Evolutionary conservation across 495 filamentous ascomycete genomes (phyloP).

Genomic region (Hamigera avellanea): DNA sequence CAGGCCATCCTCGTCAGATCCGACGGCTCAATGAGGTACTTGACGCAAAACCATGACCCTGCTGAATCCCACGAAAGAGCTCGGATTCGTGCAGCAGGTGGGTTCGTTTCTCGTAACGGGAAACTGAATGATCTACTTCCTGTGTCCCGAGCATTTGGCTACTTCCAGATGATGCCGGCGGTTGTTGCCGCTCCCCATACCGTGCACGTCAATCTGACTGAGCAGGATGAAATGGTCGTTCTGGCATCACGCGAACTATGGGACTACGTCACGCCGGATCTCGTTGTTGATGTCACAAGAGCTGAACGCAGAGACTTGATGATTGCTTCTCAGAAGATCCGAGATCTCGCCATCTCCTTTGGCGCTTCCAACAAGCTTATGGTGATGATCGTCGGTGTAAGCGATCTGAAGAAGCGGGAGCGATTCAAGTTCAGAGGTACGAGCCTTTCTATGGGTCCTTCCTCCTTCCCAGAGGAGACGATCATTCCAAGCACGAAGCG

Average conservation of each 20-base stretch:
- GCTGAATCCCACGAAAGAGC: constrained; percentile 71
- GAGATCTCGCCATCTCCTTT: constrained; percentile 91
- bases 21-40: constrained; percentile 63
- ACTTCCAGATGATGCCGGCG: constrained; percentile 81
- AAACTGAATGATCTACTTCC: constrained; percentile 85
- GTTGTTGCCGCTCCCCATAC: constrained; percentile 88
- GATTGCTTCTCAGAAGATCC: constrained; percentile 90
- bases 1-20: constrained; percentile 89
- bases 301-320: constrained; percentile 79
- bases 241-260: constrained; percentile 87
- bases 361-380: constrained; percentile 90
- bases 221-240: constrained; percentile 88
- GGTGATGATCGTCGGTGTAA: constrained; percentile 94
- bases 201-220: constrained; percentile 62
- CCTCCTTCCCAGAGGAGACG: constrained; percentile 59
- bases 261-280: constrained; percentile 80
- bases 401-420: constrained; percentile 75
- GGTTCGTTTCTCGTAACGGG: constrained; percentile 88
- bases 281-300: constrained; percentile 84
- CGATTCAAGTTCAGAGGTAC: constrained; percentile 58
- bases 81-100: constrained; percentile 87
- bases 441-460: constrained; percentile 69
- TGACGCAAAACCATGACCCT: constrained; percentile 89
- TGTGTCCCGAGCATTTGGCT: constrained; percentile 90
- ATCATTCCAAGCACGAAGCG: constrained; percentile 47